Percentiles rank a stretch among this genome's conserved stretches.
These are phyloP conservation scores for Sphagnum contortum DNA, from an alignment of 225 moss, liverwort and hornwort genomes.

Conservation along the genomic window DNA sequence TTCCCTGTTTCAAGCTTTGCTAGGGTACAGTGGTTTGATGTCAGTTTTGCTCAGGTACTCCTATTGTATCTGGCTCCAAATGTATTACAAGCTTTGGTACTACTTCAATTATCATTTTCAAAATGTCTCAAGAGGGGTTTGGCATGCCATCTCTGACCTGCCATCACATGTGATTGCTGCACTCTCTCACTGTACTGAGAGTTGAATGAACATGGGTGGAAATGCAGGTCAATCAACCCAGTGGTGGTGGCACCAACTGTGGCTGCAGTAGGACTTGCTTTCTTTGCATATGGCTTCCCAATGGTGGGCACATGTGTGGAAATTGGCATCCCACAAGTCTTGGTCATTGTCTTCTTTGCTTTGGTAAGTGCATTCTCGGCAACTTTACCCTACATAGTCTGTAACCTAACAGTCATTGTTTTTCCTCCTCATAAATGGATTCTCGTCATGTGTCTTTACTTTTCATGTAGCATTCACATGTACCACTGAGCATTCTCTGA, in stretches of 20 bases:
- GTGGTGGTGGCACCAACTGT: slow-evolving; percentile 92
- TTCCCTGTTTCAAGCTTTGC: slow-evolving; percentile 56
- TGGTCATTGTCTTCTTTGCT: slow-evolving; percentile 76
- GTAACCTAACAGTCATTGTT: no score
- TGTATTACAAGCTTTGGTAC: background rate
- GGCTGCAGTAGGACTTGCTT: slow-evolving; percentile 81
- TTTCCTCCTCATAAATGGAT: no score
- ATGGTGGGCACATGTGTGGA: slow-evolving; percentile 83
- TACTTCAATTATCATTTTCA: background rate
- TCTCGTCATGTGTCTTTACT: no score
- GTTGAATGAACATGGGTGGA: no score
- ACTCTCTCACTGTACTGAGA: no score
- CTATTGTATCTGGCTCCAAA: background rate
- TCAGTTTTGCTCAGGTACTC: slow-evolving; percentile 62
- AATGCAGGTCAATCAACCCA: slow-evolving; percentile 75
- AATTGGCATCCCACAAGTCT: slow-evolving; percentile 80
- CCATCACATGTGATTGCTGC: no score
- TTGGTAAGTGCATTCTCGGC: slow-evolving; percentile 42
- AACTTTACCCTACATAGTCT: background rate
- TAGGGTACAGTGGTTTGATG: slow-evolving; percentile 86
- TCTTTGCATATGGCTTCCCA: slow-evolving; percentile 83
- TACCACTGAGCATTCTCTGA: no score
- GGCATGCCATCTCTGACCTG: no score
- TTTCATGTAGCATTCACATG: no score
- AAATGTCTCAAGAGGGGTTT: no score